phyloP scores from a whole-genome alignment of 2,329 filamentous ascomycete species.

The Colletotrichum somersetense region DNA sequence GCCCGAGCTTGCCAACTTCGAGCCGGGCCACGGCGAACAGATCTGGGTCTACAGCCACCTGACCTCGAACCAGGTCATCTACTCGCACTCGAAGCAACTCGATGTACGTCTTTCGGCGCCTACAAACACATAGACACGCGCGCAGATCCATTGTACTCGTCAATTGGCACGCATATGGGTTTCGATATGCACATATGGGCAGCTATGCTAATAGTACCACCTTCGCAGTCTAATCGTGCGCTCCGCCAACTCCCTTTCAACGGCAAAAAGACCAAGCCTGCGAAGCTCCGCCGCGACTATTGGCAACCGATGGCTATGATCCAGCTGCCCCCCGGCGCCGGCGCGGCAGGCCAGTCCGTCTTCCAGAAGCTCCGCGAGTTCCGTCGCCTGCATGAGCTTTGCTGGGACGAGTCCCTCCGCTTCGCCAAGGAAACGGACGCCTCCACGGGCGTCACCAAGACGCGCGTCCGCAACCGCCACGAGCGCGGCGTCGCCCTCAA shows the following conservation, averaged over 20 bases:
- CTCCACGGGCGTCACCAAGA: slow-evolving; percentile 46
- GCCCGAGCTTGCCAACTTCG: slow-evolving; percentile 44
- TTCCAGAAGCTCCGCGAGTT: slow-evolving; percentile 76
- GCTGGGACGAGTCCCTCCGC: slow-evolving; percentile 64
- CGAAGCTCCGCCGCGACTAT: slow-evolving; percentile 75
- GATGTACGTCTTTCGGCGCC: slow-evolving; percentile 54
- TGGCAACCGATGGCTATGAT: slow-evolving; percentile 74
- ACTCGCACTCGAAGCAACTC: slow-evolving; percentile 61
- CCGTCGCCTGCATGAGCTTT: slow-evolving; percentile 71
- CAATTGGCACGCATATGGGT: background rate
- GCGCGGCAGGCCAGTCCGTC: slow-evolving; percentile 68
- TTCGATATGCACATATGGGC: background rate
- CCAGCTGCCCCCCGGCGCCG: slow-evolving; percentile 65
- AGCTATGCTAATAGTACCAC: slow-evolving; percentile 16
- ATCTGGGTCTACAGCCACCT: slow-evolving; percentile 69
- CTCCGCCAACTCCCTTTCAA: slow-evolving; percentile 73
- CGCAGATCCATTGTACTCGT: background rate
- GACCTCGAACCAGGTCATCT: slow-evolving; percentile 64
- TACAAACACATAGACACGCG: background rate
- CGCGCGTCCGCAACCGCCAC: slow-evolving; percentile 52
- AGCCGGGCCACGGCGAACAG: slow-evolving; percentile 65
- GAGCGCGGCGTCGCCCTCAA: slow-evolving; percentile 67
- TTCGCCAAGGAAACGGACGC: background rate
- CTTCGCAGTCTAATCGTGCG: slow-evolving; percentile 56
- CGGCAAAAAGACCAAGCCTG: slow-evolving; percentile 75